Evolutionary conservation across 139 green algal genomes (phyloP), one percentile per base, ranked within the genome.

Genomic region (Picochlorum sp.): DNA sequence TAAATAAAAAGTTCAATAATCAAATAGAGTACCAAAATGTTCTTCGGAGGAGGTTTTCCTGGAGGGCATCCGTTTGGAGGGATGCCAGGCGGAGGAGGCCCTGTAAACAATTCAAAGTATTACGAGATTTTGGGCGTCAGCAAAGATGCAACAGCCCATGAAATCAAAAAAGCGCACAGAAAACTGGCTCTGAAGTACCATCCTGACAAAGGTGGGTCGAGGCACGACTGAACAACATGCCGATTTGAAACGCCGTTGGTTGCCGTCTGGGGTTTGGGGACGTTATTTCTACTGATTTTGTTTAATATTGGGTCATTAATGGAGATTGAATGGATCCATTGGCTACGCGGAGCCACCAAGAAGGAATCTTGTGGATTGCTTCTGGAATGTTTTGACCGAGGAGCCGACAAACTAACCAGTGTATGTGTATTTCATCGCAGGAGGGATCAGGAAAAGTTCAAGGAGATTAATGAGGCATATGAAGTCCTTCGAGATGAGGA

Each of bases 381-480:
- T 23, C n/a, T 59, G n/a, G 51, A 20, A 59, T 59, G 51, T 59
- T 41, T 41, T 41, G 34, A 41, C 34, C 34, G 34, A 41, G 7
- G 34, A 41, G 34, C 34, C 34, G 34, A 41, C 34, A 41, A 13
- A 11, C 8, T 41, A 41, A 41, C 34, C 8, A 0, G 8, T 41
- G 7, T 11, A 41, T 11, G 8, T 41, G 7, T 8, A 41, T 41
- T 41, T 9, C 34, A 21, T 54, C 47, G 13, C 68, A 93, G 90
- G 91, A 52, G 89, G 30, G 88, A 97, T 64, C 69, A 83, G 8
- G 88, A 96, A 45, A 96, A 95, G 79, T 98, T 98, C 81, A 98
- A 98, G 77, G 90, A 98, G 69, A 91, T 98, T 74, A 95, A 94
- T 65, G 85, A 97, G 70, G 94, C 94, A 1, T 97, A 96, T 74